phyloP scores from a whole-genome alignment of 257 asterid species.

The Eucommia ulmoides region DNA sequence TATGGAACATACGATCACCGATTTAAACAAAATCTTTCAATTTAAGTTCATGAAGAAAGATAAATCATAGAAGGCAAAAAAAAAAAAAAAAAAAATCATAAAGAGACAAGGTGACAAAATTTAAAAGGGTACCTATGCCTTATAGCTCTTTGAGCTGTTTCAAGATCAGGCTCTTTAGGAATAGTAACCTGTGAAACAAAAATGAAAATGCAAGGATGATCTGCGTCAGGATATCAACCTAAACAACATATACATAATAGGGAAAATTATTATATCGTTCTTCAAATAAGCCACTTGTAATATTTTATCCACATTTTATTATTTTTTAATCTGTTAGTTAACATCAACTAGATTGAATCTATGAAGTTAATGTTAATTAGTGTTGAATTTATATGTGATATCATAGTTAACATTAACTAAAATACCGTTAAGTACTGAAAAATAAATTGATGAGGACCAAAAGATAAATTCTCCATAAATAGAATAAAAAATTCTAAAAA shows the following conservation, averaged over 20 bases:
- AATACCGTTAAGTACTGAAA: too few relatives aligned
- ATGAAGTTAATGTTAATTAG: too few relatives aligned
- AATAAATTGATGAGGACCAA: not conserved
- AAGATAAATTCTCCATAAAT: not conserved
- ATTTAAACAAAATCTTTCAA: not conserved
- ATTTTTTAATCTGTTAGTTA: too few relatives aligned
- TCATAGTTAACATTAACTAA: too few relatives aligned
- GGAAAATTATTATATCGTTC: too few relatives aligned
- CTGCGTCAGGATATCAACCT: too few relatives aligned
- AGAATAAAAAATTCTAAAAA: not conserved
- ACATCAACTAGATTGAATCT: too few relatives aligned
- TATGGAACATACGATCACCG: slow-evolving; percentile 2
- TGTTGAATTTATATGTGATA: too few relatives aligned
- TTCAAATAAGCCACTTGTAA: not conserved
- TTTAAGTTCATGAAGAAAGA: not conserved
- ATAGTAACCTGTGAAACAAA: slow-evolving; percentile 29
- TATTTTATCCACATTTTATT: too few relatives aligned
- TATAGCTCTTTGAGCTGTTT: slow-evolving; percentile 67
- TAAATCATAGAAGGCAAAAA: slow-evolving; percentile 2
- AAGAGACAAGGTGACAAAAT: not conserved
- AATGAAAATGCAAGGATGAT: slow-evolving; percentile 6
- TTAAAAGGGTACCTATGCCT: slow-evolving; percentile 34
- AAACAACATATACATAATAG: too few relatives aligned
- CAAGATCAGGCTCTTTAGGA: slow-evolving; percentile 75
- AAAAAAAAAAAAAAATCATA: not conserved